These are phyloP conservation scores for Tetracentron sinense DNA, from an alignment of 164 flowering plant genomes.

Conservation along the genomic window DNA sequence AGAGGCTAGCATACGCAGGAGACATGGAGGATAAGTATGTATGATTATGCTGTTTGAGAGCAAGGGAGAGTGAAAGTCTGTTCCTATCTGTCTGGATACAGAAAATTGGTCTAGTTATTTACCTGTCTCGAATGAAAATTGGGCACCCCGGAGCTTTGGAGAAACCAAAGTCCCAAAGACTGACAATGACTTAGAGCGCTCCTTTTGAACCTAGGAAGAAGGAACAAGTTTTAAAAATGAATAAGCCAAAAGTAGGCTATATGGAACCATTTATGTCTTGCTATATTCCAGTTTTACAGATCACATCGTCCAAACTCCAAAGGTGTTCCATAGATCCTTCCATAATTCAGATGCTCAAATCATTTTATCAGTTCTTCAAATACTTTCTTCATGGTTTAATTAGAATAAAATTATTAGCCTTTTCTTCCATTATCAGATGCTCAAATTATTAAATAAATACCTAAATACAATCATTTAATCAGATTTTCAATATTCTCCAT, in stretches of 20 bases:
- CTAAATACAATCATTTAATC: too few relatives aligned
- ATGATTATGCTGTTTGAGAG: too few relatives aligned
- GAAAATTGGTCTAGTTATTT: neutral
- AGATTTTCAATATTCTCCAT: too few relatives aligned
- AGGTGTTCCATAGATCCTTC: neutral
- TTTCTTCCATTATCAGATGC: too few relatives aligned
- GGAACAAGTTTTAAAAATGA: neutral
- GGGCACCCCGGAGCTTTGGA: constrained; percentile 83
- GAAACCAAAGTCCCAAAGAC: constrained; percentile 83
- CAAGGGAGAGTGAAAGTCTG: neutral
- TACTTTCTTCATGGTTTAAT: too few relatives aligned
- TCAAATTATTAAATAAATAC: too few relatives aligned
- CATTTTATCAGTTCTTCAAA: neutral
- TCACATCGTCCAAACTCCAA: neutral
- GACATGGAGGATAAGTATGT: too few relatives aligned
- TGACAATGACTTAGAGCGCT: constrained; percentile 58
- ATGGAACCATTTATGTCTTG: neutral
- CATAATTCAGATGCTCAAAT: neutral
- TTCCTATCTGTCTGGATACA: neutral
- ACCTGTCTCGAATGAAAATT: constrained; percentile 88
- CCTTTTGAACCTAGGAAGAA: constrained; percentile 48
- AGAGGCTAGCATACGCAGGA: too few relatives aligned
- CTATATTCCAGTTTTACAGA: neutral
- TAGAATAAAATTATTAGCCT: too few relatives aligned
- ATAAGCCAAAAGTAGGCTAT: neutral